These are phyloP conservation scores for Papiliotrema flavescens DNA, from an alignment of 1,284 basidiomycete genomes.

Conservation along the genomic window DNA sequence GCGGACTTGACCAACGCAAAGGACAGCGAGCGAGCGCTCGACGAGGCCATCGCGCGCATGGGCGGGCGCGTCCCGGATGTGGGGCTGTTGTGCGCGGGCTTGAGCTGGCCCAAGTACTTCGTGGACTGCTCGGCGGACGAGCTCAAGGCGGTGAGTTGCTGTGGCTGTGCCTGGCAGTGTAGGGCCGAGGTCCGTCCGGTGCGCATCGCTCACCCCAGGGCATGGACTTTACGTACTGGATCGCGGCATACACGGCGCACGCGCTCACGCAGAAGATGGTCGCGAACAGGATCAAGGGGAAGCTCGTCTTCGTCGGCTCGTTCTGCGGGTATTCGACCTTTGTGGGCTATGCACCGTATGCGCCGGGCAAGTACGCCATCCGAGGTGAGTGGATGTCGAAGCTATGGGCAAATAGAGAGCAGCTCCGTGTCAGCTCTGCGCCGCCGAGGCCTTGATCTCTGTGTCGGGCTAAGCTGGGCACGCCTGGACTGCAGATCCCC, in stretches of 20 bases:
- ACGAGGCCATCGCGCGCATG: conserved; percentile 58
- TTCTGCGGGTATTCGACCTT: conserved; percentile 77
- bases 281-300: conserved; percentile 55
- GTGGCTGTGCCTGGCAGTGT: too few relatives aligned
- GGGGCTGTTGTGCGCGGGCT: conserved; percentile 74
- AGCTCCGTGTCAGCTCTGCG: too few relatives aligned
- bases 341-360: conserved; percentile 78
- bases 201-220: conserved; percentile 22
- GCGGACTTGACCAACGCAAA: conserved; percentile 58
- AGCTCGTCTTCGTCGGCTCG: conserved; percentile 78
- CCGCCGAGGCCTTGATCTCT: too few relatives aligned
- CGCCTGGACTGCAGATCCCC: too few relatives aligned
- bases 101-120: conserved; percentile 65
- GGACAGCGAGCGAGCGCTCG: conserved; percentile 59
- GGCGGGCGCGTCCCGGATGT: conserved; percentile 64
- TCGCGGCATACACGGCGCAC: conserved; percentile 70
- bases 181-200: too few relatives aligned
- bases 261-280: conserved; percentile 71
- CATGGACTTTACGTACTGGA: conserved; percentile 53
- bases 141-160: conserved; percentile 55
- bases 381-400: conserved; percentile 58
- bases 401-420: too few relatives aligned
- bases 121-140: conserved; percentile 63
- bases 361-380: conserved; percentile 84
- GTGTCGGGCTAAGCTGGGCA: too few relatives aligned